phyloP scores from a whole-genome alignment of 2,329 filamentous ascomycete species.

The Penicillium sp. region DNA sequence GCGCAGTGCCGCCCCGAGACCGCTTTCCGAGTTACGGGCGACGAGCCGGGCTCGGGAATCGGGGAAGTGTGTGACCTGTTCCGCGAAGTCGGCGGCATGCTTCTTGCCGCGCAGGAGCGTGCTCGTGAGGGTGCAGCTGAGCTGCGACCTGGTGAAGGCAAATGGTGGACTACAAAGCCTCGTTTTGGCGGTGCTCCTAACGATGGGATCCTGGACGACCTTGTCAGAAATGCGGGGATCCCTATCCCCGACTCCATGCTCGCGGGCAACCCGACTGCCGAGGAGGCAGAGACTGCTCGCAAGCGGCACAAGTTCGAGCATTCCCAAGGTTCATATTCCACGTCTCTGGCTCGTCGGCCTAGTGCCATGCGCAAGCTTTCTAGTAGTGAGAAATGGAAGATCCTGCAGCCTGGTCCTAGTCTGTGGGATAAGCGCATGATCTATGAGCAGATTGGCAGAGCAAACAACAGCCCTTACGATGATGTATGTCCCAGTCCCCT shows the following conservation, averaged over 20 bases:
- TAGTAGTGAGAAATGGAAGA: slow-evolving; percentile 50
- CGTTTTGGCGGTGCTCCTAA: slow-evolving; percentile 52
- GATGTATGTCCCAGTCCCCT: slow-evolving; percentile 47
- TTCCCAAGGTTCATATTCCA: slow-evolving; percentile 18
- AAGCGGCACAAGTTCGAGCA: slow-evolving; percentile 39
- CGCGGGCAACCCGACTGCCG: slow-evolving; percentile 23
- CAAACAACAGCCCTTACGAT: slow-evolving; percentile 44
- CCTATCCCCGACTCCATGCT: slow-evolving; percentile 26
- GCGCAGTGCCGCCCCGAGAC: slow-evolving; percentile 53
- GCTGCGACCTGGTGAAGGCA: slow-evolving; percentile 49
- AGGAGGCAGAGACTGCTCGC: slow-evolving; percentile 29
- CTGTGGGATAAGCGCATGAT: slow-evolving; percentile 54
- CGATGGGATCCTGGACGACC: slow-evolving; percentile 33
- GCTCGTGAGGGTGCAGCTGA: slow-evolving; percentile 52
- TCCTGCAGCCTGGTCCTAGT: slow-evolving; percentile 46
- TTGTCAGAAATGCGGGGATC: slow-evolving; percentile 28
- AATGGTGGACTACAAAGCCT: slow-evolving; percentile 56
- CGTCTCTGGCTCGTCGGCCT: slow-evolving; percentile 28
- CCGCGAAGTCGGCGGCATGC: slow-evolving; percentile 53
- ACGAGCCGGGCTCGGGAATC: slow-evolving; percentile 28
- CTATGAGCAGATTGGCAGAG: slow-evolving; percentile 55
- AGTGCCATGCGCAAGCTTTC: slow-evolving; percentile 41
- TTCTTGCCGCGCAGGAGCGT: slow-evolving; percentile 57
- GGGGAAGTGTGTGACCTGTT: slow-evolving; percentile 50
- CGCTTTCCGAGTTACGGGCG: slow-evolving; percentile 43